phyloP scores from a whole-genome alignment of 768 basidiomycete genomes.

The Clavulina sp. region DNA sequence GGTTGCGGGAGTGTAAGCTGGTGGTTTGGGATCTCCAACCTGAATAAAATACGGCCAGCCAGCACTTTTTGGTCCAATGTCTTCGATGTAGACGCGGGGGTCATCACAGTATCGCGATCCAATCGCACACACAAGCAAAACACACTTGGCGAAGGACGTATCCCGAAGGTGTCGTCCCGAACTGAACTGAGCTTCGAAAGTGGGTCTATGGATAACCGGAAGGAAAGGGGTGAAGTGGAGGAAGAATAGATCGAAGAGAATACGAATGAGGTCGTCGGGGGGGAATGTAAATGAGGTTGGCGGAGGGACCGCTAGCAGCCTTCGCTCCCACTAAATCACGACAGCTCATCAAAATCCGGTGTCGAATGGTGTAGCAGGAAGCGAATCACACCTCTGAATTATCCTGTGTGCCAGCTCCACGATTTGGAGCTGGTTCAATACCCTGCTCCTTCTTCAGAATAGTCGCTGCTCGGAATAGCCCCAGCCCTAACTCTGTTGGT shows the following conservation, averaged over 20 bases:
- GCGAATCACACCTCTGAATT: too few species aligned
- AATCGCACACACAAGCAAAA: constrained; percentile 5
- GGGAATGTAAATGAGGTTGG: too few species aligned
- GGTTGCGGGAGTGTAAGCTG: not conserved
- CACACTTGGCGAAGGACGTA: not conserved
- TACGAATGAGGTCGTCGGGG: not conserved
- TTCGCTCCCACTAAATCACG: too few species aligned
- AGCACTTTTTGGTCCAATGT: not conserved
- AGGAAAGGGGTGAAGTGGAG: not conserved
- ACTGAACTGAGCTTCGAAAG: constrained; percentile 1
- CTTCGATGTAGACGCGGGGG: not conserved
- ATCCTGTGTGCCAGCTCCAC: too few species aligned
- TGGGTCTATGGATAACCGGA: not conserved
- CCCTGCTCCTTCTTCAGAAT: too few species aligned
- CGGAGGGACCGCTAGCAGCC: too few species aligned
- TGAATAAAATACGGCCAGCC: constrained; percentile 2
- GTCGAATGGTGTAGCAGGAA: too few species aligned
- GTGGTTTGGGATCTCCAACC: not conserved
- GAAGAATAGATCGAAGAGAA: constrained; percentile 5
- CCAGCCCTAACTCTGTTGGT: too few species aligned
- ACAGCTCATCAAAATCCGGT: too few species aligned
- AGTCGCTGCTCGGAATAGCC: too few species aligned
- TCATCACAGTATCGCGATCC: constrained; percentile 3
- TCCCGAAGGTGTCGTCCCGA: not conserved
- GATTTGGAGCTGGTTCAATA: too few species aligned